Percentiles rank a stretch among this genome's conserved stretches.
These are phyloP conservation scores for Oryza brachyantha DNA, from an alignment of 176 grass and related monocot species.

Conservation along the genomic window DNA sequence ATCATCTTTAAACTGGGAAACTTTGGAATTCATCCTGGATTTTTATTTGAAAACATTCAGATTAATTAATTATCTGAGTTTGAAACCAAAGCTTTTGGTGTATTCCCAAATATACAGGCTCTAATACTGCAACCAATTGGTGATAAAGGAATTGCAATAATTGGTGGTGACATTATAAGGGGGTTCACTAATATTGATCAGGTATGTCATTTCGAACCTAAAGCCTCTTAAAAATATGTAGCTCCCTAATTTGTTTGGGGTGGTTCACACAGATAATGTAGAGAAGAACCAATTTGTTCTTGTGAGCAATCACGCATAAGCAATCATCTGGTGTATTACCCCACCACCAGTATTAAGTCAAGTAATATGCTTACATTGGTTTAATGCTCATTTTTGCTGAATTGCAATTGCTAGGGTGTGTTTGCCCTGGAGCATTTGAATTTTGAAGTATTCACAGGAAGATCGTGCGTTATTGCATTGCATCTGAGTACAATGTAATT, in stretches of 20 bases:
- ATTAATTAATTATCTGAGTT: not conserved
- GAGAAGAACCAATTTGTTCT: not conserved
- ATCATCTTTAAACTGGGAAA: not conserved
- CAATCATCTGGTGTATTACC: too few relatives aligned
- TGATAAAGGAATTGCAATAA: constrained; percentile 63
- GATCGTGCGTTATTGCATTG: not conserved
- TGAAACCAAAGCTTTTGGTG: not conserved
- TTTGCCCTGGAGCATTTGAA: not conserved
- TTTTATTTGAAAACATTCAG: too few relatives aligned
- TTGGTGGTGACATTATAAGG: constrained; percentile 87
- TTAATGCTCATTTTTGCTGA: not conserved
- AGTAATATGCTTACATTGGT: not conserved
- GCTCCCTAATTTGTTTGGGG: not conserved
- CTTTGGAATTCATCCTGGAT: not conserved
- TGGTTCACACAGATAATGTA: not conserved
- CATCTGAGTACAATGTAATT: too few relatives aligned
- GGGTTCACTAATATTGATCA: constrained; percentile 84
- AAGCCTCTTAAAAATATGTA: not conserved
- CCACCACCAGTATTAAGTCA: too few relatives aligned
- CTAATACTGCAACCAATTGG: constrained; percentile 88
- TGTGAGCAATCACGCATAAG: not conserved
- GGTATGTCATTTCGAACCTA: constrained; percentile 26
- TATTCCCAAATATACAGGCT: constrained; percentile 34
- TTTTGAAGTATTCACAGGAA: not conserved
- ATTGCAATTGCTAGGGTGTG: not conserved